Evolutionary conservation across 768 basidiomycete genomes (phyloP).

Genomic region (Gloeopeniophorella convolvens): DNA sequence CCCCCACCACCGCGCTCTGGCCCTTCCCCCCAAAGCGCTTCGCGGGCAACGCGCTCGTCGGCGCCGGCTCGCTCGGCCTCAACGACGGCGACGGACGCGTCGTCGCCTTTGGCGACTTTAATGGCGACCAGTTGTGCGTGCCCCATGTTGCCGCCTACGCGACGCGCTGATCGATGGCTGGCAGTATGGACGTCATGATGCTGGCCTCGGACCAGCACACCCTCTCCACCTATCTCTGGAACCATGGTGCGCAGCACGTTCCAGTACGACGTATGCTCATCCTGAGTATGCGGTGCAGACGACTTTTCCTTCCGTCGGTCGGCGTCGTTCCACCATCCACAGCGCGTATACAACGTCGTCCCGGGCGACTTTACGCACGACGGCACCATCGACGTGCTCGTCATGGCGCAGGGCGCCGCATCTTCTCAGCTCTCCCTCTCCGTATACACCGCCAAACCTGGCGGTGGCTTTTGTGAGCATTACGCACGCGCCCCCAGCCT

Average conservation of each 20-base stretch:
- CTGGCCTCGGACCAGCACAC: slow-evolving; percentile 71
- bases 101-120: slow-evolving; percentile 90
- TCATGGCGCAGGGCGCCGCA: slow-evolving; percentile 63
- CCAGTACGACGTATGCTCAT: neutral
- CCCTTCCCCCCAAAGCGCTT: slow-evolving; percentile 87
- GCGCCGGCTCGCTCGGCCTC: slow-evolving; percentile 76
- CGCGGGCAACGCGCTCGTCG: slow-evolving; percentile 70
- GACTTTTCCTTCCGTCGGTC: slow-evolving; percentile 49
- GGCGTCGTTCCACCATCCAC: slow-evolving; percentile 46
- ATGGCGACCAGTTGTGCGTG: slow-evolving; percentile 90
- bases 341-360: slow-evolving; percentile 69
- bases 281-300: slow-evolving; percentile 34
- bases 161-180: neutral
- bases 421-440: slow-evolving; percentile 53
- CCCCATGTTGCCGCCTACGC: neutral
- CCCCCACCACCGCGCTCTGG: slow-evolving; percentile 43
- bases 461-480: slow-evolving; percentile 60
- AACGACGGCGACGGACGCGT: slow-evolving; percentile 57
- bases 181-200: slow-evolving; percentile 80
- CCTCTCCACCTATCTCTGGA: slow-evolving; percentile 75
- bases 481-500: neutral
- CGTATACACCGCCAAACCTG: slow-evolving; percentile 59
- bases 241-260: slow-evolving; percentile 51
- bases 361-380: slow-evolving; percentile 93
- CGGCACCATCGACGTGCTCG: slow-evolving; percentile 82